Conservation (phyloP, 352 stramenopile species). For the Phytophthora ramorum region DNA sequence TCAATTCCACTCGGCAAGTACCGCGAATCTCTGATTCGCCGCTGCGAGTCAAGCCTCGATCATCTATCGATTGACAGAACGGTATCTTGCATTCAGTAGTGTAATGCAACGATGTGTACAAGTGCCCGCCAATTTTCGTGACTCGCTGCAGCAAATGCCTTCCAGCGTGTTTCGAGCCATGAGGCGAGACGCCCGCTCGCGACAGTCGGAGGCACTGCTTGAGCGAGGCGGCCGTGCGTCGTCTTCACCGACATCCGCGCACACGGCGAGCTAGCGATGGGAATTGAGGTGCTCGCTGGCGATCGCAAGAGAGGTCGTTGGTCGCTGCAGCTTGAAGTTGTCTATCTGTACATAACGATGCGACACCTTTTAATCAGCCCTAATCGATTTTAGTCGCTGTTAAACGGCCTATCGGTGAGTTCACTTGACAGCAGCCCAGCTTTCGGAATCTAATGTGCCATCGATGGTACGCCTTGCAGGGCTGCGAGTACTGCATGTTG, state of each 20-base stretch:
- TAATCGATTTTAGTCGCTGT: conserved; percentile 7
- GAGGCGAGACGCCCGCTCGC: background rate
- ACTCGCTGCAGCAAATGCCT: background rate
- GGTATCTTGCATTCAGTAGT: background rate
- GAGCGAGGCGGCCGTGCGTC: background rate
- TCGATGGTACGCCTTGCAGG: background rate
- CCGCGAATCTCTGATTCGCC: background rate
- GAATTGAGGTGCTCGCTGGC: background rate
- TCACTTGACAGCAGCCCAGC: background rate
- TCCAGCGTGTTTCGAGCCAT: background rate
- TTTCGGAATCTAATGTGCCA: background rate
- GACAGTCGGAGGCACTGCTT: background rate
- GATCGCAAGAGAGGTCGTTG: background rate
- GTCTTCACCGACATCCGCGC: background rate
- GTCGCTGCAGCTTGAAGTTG: conserved; percentile 9
- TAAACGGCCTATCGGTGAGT: conserved; percentile 5
- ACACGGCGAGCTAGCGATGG: background rate
- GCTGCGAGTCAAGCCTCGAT: background rate
- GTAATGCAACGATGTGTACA: background rate
- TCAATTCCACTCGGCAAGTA: too few species aligned
- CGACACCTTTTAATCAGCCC: conserved; percentile 8
- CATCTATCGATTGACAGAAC: background rate
- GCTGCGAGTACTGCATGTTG: background rate
- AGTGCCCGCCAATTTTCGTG: background rate
- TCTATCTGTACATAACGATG: background rate